Evolutionary conservation across 2,329 filamentous ascomycete genomes (phyloP).

Genomic region (Aspergillus fumigatus): DNA sequence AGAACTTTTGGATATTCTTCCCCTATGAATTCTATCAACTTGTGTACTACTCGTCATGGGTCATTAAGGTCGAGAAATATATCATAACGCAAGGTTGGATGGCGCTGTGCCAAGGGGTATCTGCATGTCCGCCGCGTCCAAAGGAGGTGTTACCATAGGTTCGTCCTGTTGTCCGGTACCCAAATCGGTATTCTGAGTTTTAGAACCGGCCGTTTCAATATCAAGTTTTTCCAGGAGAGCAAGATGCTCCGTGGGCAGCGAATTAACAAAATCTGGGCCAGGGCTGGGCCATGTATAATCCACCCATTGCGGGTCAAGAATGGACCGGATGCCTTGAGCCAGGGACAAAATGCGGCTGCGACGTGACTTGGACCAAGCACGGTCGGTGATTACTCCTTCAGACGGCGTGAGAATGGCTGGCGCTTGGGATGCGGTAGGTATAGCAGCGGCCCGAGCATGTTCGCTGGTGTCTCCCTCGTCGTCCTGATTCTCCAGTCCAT

Average conservation of each 20-base stretch:
- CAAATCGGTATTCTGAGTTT: neutral
- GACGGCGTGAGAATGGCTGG: slow-evolving; percentile 31
- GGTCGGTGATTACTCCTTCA: slow-evolving; percentile 34
- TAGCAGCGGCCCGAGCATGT: neutral
- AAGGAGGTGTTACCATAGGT: slow-evolving; percentile 27
- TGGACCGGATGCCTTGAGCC: slow-evolving; percentile 33
- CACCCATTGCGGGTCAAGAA: slow-evolving; percentile 40
- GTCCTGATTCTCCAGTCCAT: slow-evolving; percentile 42
- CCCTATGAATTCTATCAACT: neutral
- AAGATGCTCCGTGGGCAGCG: slow-evolving; percentile 25
- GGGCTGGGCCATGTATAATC: slow-evolving; percentile 45
- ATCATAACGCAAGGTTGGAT: slow-evolving; percentile 7
- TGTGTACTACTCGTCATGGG: neutral
- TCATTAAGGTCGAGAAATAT: neutral
- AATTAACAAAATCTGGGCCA: slow-evolving; percentile 38
- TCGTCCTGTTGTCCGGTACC: slow-evolving; percentile 5
- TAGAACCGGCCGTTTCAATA: neutral
- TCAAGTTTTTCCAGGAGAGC: slow-evolving; percentile 7
- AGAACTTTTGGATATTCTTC: neutral
- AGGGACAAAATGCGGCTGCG: slow-evolving; percentile 32
- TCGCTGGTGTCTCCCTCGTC: slow-evolving; percentile 21
- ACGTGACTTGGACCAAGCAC: slow-evolving; percentile 35
- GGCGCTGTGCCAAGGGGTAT: slow-evolving; percentile 11
- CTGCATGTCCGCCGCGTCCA: slow-evolving; percentile 23
- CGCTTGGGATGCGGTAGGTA: slow-evolving; percentile 11